Conservation (phyloP, 345 rosid genomes). For the Angophora floribunda region DNA sequence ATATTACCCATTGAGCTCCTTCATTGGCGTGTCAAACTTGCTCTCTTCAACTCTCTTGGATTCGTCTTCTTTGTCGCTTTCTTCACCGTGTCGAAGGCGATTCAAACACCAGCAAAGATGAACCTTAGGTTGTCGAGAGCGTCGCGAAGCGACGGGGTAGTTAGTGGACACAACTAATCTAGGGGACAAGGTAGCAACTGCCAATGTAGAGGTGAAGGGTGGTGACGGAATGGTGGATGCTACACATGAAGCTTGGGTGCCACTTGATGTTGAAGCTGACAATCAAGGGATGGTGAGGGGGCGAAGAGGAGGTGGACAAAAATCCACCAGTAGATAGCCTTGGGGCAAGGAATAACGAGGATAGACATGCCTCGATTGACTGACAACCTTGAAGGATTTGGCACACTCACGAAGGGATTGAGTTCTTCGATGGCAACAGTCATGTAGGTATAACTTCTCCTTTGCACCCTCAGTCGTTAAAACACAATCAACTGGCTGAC, state of each 20-base stretch:
- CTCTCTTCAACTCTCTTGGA: too few relatives aligned
- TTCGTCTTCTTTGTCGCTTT: too few relatives aligned
- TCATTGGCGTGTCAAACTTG: neutral
- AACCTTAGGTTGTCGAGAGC: neutral
- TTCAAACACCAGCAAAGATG: neutral
- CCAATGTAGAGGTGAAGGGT: neutral
- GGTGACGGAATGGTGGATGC: neutral
- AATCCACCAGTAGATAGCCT: neutral
- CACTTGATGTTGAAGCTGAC: neutral
- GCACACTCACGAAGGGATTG: neutral
- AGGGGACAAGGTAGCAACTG: neutral
- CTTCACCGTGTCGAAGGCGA: neutral
- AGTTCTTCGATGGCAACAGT: neutral
- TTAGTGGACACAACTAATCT: neutral
- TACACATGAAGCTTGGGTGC: neutral
- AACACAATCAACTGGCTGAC: rapidly evolving
- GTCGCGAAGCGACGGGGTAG: neutral
- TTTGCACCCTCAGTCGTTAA: neutral
- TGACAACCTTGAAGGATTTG: neutral
- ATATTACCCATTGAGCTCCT: neutral
- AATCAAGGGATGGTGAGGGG: neutral
- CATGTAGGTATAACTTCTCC: neutral
- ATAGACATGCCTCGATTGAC: neutral
- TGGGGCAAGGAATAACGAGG: neutral
- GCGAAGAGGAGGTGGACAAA: neutral